Conservation (phyloP, 257 asterid species). For the Petunia axillaris region DNA sequence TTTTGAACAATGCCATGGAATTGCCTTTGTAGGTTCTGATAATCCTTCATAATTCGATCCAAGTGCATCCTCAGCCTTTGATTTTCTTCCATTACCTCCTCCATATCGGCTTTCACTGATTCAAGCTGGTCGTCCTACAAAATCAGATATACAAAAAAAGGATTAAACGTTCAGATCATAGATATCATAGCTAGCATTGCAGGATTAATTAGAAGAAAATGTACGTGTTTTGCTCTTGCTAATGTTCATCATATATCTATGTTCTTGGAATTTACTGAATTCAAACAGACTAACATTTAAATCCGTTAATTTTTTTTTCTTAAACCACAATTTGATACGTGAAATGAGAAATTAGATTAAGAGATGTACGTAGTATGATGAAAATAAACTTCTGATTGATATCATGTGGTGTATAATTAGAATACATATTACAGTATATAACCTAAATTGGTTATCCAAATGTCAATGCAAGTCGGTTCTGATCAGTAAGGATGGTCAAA, state of each 20-base stretch:
- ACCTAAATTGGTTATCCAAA: conserved; percentile 1
- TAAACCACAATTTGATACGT: neutral
- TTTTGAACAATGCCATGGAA: conserved; percentile 56
- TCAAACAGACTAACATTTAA: neutral
- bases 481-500: conserved; percentile 31
- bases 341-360: neutral
- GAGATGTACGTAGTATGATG: neutral
- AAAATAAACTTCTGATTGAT: neutral
- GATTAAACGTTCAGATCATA: neutral
- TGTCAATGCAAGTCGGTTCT: conserved; percentile 22
- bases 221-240: neutral
- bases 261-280: neutral
- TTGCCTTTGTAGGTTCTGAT: conserved; percentile 67
- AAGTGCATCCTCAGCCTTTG: conserved; percentile 62
- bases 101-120: conserved; percentile 72
- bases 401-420: neutral
- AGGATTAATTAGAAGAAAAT: too few relatives aligned
- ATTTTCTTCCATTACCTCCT: conserved; percentile 79
- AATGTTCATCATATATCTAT: too few relatives aligned
- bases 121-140: conserved; percentile 54
- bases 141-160: neutral
- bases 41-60: conserved; percentile 67
- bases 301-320: neutral
- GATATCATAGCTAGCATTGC: neutral
- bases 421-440: neutral